These are phyloP conservation scores for Trematosphaeria pertusa DNA, from an alignment of 2,329 filamentous ascomycete genomes.

Conservation along the genomic window DNA sequence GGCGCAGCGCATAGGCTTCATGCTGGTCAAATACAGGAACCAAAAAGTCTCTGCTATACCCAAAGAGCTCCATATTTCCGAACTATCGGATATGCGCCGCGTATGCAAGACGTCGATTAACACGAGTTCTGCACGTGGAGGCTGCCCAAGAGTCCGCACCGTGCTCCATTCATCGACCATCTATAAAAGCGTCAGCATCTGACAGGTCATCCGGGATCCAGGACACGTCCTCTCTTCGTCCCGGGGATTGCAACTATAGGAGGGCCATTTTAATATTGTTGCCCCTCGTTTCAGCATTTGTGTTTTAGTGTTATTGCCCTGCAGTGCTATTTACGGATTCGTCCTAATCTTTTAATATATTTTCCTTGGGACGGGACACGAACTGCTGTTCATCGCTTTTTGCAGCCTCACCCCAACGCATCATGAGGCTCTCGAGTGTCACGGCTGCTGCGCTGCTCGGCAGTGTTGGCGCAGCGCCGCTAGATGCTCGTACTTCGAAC, in stretches of 20 bases:
- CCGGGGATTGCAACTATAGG: not conserved
- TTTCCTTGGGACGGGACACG: not conserved
- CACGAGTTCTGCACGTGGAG: conserved; percentile 16
- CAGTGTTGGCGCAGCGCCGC: conserved; percentile 22
- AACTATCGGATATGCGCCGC: conserved; percentile 19
- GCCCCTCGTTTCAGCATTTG: conserved; percentile 19
- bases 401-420: too few species aligned
- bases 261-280: conserved; percentile 12
- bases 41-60: conserved; percentile 8
- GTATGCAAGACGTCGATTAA: conserved; percentile 10
- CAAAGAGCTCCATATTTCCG: conserved; percentile 9
- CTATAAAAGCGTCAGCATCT: conserved; percentile 5
- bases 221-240: not conserved
- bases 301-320: conserved; percentile 16
- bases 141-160: not conserved
- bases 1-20: conserved; percentile 6
- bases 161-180: not conserved
- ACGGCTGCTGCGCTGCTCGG: conserved; percentile 22
- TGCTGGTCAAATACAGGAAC: conserved; percentile 1
- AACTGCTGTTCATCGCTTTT: conserved; percentile 9
- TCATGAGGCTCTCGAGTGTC: conserved; percentile 28
- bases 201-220: not conserved
- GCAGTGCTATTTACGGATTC: conserved; percentile 1
- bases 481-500: conserved; percentile 19
- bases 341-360: conserved; percentile 1